Evolutionary conservation across 1,284 basidiomycete species (phyloP), one percentile per base, ranked within the genome.

Genomic region (Porogramme epimiltina): DNA sequence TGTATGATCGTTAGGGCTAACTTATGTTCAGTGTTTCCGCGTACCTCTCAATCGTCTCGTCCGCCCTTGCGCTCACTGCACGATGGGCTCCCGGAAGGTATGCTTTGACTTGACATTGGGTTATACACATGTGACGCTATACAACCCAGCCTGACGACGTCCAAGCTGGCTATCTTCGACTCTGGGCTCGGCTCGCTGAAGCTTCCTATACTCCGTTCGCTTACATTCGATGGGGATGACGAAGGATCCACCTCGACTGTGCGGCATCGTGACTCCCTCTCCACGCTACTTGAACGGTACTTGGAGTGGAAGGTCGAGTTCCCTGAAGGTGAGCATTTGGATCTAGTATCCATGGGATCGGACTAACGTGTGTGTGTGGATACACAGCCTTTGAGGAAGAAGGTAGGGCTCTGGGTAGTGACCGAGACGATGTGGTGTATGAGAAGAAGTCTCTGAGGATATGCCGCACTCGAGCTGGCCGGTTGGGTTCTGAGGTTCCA

Each of bases 101-200:
- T 48, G 59, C 53, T n/a, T 37, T 18, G n/a, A 37, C 34, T 13
- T 37, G 13, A 5, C 34, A 18, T 13, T 4, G 34, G 6, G 34
- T 6, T 18, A 6, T 5, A 9, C 8, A n/a, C 15, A 19, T 23
- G 10, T 25, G n/a, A 3, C 28, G 9, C 2, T 13, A 11, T 24
- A 6, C 11, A 3, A 9, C 6, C 10, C 20, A 55, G 51, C 11
- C 9, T 33, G n/a, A 49, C 44, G 1, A 10, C n/a, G 11, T 65
- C 84, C 15, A 75, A 75, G 3, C 64, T 88, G 22, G 80, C 76
- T 2, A 65, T 90, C 20, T 89, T 90, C 60, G 87, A 90, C 62
- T 81, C 82, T 22, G 71, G 71, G 15, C 60, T 90, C n/a, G 71
- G 77, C 45, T 58, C 72, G 2, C 65, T 89, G 24, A 78, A 71